A percentile compares a stretch with the other conserved stretches of the same genome.
Evolutionary conservation across 352 stramenopile species (phyloP).

Genomic region (Globisporangium sylvaticum): DNA sequence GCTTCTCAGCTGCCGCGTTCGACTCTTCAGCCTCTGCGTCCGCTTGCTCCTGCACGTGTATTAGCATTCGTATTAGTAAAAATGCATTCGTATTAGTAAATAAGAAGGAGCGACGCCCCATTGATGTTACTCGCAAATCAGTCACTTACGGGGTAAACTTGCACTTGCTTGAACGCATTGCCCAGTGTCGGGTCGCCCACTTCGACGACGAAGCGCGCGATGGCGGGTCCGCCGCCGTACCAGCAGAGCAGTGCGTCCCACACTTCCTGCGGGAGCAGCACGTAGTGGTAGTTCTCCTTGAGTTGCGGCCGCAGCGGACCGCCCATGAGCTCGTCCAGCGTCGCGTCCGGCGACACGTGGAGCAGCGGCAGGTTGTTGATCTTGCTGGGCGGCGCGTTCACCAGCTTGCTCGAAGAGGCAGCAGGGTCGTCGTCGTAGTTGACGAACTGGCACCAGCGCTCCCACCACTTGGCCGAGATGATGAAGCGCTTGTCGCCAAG

Average conservation of each 20-base stretch:
- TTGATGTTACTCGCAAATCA: too few species aligned
- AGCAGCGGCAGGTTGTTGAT: constrained; percentile 67
- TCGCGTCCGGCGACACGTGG: constrained; percentile 36
- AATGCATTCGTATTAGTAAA: too few species aligned
- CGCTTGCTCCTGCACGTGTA: constrained; percentile 27
- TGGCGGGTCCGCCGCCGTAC: constrained; percentile 63
- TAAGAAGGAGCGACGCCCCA: too few species aligned
- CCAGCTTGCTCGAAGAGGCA: background rate
- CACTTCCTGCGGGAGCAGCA: constrained; percentile 65
- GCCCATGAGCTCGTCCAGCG: constrained; percentile 66
- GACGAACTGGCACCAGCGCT: constrained; percentile 74
- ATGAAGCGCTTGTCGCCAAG: constrained; percentile 78
- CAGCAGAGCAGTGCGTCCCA: constrained; percentile 71
- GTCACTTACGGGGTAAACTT: constrained; percentile 63
- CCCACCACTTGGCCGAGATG: constrained; percentile 78
- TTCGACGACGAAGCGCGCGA: constrained; percentile 71
- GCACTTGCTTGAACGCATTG: constrained; percentile 63
- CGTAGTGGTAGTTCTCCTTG: constrained; percentile 75
- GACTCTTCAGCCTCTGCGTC: constrained; percentile 23
- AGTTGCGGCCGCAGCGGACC: constrained; percentile 56
- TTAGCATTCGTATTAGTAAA: background rate
- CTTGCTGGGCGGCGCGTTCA: constrained; percentile 34
- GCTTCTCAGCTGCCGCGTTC: constrained; percentile 17
- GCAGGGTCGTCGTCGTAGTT: constrained; percentile 37
- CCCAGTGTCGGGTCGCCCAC: constrained; percentile 51